Percentiles rank a stretch among this genome's conserved stretches.
Conservation (phyloP, 78 protist genomes). For the Speleostelium caveatum region DNA sequence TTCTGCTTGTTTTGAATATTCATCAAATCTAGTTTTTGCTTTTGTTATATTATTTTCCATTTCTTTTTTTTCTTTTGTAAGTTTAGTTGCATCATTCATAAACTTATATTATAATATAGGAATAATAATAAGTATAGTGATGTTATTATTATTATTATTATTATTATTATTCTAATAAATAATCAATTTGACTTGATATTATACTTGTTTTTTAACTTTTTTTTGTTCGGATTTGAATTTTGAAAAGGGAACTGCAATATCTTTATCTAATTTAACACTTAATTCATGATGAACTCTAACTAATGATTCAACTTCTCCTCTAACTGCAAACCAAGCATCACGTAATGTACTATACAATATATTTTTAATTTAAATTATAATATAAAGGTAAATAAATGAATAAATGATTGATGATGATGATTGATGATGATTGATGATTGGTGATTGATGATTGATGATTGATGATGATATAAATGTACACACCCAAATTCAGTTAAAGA, state of each 20-base stretch:
- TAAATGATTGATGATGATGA: too few relatives aligned
- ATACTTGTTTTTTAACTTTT: constrained; percentile 24
- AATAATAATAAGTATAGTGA: not conserved
- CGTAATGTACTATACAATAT: constrained; percentile 24
- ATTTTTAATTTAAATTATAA: too few relatives aligned
- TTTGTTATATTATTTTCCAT: constrained; percentile 23
- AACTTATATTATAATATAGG: too few relatives aligned
- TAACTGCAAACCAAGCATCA: constrained; percentile 69
- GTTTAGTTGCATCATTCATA: constrained; percentile 39
- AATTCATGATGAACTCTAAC: constrained; percentile 40
- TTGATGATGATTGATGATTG: too few relatives aligned
- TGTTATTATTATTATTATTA: not conserved
- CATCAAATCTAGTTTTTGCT: constrained; percentile 38
- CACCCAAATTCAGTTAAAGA: constrained; percentile 51
- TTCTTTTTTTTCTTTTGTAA: constrained; percentile 52
- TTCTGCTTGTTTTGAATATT: constrained; percentile 63
- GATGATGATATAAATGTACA: too few relatives aligned
- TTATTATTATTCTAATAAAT: not conserved
- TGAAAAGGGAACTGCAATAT: constrained; percentile 25
- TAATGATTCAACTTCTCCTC: constrained; percentile 56
- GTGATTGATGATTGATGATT: too few relatives aligned
- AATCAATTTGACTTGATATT: not conserved
- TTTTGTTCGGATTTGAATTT: constrained; percentile 61
- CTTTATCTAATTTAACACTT: constrained; percentile 14
- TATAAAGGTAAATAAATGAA: too few relatives aligned